Evolutionary conservation across 495 filamentous ascomycete species (phyloP), one percentile per base, ranked within the genome.

Genomic region (Beverwykella pulmonaria): DNA sequence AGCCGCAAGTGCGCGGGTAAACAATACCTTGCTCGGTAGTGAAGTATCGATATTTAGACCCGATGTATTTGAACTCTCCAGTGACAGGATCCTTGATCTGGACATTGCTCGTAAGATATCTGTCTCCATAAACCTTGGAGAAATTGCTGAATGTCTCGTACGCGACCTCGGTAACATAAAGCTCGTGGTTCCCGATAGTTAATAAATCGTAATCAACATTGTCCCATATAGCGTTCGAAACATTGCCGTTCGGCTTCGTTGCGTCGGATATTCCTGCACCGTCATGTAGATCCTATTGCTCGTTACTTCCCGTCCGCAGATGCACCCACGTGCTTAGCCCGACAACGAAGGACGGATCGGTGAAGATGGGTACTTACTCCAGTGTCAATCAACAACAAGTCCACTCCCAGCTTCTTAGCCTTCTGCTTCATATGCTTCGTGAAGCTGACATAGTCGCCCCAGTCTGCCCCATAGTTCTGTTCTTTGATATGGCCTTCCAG

Each of bases 381-480:
- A 8, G 93, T 96, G 78, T 98, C 94, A 61, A 98, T 82, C 27
- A 98, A 84, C 20, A 98, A 78, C 27, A 98, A 77, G 75, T 98
- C 94, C 34, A 86, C 84, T 22, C 90, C 92, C 81, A 10, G 84
- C 80, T 71, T 97, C 89, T 22, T 90, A 88, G 73, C 84, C 87
- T 69, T 85, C 79, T 29, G 86, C 88, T 83, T 65, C 62, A 98
- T 86, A 68, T 91, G 91, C 30, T 86, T 78, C 20, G 92, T 86
- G 73, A 98, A 96, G 19, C 93, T 97, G 69, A 97, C 83, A 76
- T 97, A 98, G 79, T 98, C 94, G 30, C 94, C 94, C 90, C 94
- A 97, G 75, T 98, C 94, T 29, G 92, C 94, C 17, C 91, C 93
- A 75, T 92, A 98, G 30, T 79, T 80, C 60, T 74, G 72, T 64